Percentiles rank a stretch among this genome's conserved stretches.
phyloP scores from a whole-genome alignment of 2,329 filamentous ascomycete species.

The Sphaerulina populicola region DNA sequence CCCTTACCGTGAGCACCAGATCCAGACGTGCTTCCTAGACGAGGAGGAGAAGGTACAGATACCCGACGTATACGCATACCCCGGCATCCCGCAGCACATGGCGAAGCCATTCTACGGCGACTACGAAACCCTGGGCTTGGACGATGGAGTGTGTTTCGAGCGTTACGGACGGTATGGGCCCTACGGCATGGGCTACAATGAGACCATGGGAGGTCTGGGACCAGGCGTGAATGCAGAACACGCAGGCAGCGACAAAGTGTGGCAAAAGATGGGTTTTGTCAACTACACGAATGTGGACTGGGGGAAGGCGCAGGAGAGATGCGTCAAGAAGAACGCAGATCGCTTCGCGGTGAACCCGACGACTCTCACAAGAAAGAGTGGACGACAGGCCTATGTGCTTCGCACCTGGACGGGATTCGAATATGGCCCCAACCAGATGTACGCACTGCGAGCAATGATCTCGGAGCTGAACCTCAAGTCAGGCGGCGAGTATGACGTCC shows the following conservation, averaged over 20 bases:
- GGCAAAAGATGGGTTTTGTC: slow-evolving; percentile 37
- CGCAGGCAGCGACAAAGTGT: slow-evolving; percentile 43
- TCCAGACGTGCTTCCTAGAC: slow-evolving; percentile 58
- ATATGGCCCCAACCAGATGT: slow-evolving; percentile 70
- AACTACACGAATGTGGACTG: slow-evolving; percentile 44
- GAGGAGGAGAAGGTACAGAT: slow-evolving; percentile 47
- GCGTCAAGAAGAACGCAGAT: slow-evolving; percentile 43
- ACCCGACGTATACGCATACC: slow-evolving; percentile 59
- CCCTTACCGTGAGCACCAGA: slow-evolving; percentile 43
- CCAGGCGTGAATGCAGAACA: slow-evolving; percentile 34
- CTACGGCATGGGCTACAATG: slow-evolving; percentile 45
- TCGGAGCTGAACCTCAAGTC: slow-evolving; percentile 71
- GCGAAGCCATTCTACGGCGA: slow-evolving; percentile 43
- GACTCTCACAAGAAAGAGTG: slow-evolving; percentile 34
- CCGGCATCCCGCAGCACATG: slow-evolving; percentile 45
- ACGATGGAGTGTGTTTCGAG: slow-evolving; percentile 45
- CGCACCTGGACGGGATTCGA: slow-evolving; percentile 75
- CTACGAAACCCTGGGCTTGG: slow-evolving; percentile 41
- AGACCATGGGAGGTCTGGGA: slow-evolving; percentile 43
- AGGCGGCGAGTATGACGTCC: slow-evolving; percentile 77
- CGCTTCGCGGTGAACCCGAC: slow-evolving; percentile 35
- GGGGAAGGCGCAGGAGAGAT: slow-evolving; percentile 42
- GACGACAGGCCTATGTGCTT: slow-evolving; percentile 72
- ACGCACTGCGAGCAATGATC: slow-evolving; percentile 75
- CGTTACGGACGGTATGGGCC: slow-evolving; percentile 44